Base-by-base conservation (phyloP, 2,329 filamentous ascomycete genomes). In the Decorospora gaudefroyi region DNA sequence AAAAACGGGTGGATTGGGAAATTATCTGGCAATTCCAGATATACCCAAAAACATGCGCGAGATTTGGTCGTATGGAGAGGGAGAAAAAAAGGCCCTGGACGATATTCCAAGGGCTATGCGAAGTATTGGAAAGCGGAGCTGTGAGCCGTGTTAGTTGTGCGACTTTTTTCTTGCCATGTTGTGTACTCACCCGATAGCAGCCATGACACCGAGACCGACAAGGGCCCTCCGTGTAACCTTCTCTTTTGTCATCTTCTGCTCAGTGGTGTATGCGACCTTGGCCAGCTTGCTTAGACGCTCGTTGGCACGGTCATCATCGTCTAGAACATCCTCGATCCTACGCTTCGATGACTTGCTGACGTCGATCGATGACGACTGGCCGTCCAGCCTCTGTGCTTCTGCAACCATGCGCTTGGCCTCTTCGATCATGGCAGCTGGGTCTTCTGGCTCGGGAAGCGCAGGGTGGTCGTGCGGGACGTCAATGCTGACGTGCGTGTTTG, bases 401-500 rank as follows among this genome's bases (percentile, higher is more conserved):
- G 87, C 81, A 4, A 96, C 91, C 88, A 96, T 96, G 57, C 85
- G 82, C 73, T 86, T 90, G 21, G 93, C 93, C 62, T 89, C 84
- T 18, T 85, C 85, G 46, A 97, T 86, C 86, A 96, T 90, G 42
- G 85, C 81, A 44, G 87, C 80, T 1, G 90, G 85, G 60, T 93
- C 87, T 53, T 90, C 87, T 0, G 88, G 84, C 9, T 84, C 81
- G 0, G 87, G 85, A 6, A 90, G 78, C 49, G 88, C 82, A 0
- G 82, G 76, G 31, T 78, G 75, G 39, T 79, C 81, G 7, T 82
- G 78, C 3, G 90, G 88, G 64, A 93, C 78, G 53, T 93, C 87
- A 8, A 93, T 77, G 50, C 86, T 86, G 34, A 92, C 83, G 32
- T 84, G 83, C 5, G 86, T 91, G 55, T 82, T 82, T 42, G 84